A percentile compares a stretch with the other conserved stretches of the same genome.
These are phyloP conservation scores for Zostera marina DNA, from an alignment of 116 monocot species.

Conservation along the genomic window DNA sequence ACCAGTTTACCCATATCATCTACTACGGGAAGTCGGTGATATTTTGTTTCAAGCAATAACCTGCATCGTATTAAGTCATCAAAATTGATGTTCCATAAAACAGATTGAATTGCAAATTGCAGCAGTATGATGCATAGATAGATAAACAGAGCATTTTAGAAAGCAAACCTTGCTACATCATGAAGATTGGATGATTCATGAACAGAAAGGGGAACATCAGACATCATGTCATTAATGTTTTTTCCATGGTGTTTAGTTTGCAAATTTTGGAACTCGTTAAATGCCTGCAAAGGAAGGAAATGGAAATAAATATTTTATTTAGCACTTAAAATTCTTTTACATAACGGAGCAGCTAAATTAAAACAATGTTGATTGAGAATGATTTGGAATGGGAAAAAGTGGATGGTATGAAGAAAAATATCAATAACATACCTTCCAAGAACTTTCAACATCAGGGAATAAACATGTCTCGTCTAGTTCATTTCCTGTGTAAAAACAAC, in stretches of 20 bases:
- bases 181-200: slow-evolving; percentile 46
- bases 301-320: not conserved
- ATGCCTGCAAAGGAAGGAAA: slow-evolving; percentile 24
- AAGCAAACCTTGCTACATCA: slow-evolving; percentile 51
- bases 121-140: not conserved
- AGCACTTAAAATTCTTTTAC: no score
- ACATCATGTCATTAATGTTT: slow-evolving; percentile 45
- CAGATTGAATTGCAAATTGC: not conserved
- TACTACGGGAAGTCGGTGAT: not conserved
- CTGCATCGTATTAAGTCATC: not conserved
- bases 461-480: slow-evolving; percentile 23
- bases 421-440: slow-evolving; percentile 50
- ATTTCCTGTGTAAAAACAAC: slow-evolving; percentile 17
- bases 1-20: not conserved
- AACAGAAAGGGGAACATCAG: slow-evolving; percentile 38
- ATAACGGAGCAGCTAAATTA: not conserved
- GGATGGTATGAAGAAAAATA: not conserved
- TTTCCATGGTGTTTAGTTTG: slow-evolving; percentile 54
- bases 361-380: not conserved
- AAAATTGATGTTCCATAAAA: not conserved
- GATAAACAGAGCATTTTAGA: not conserved
- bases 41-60: not conserved
- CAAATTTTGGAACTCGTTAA: slow-evolving; percentile 47
- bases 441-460: slow-evolving; percentile 68
- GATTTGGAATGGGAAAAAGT: not conserved